These are phyloP conservation scores for Musa balbisiana DNA, from an alignment of 202 grass and related monocot genomes.

Conservation along the genomic window DNA sequence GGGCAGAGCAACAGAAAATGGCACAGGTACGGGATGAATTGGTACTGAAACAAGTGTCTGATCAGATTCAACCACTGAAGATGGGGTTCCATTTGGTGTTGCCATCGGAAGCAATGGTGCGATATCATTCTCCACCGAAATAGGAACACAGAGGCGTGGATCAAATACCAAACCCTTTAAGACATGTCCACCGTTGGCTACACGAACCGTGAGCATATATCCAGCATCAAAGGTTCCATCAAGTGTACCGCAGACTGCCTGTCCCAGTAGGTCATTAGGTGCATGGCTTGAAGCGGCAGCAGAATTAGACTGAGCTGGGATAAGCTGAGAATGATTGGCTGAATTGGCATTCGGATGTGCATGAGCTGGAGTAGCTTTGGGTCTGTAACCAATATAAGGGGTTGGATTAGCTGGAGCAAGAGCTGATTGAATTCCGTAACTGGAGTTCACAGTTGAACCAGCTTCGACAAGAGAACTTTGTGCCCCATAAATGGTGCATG, in stretches of 20 bases:
- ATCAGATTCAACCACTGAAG: not conserved
- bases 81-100: not conserved
- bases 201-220: constrained; percentile 28
- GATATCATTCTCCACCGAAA: constrained; percentile 29
- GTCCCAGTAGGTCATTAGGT: constrained; percentile 15
- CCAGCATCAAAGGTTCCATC: constrained; percentile 31
- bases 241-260: constrained; percentile 23
- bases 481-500: not conserved
- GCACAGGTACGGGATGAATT: not conserved
- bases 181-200: constrained; percentile 14
- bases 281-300: not conserved
- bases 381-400: not conserved
- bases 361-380: not conserved
- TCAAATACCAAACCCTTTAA: constrained; percentile 32
- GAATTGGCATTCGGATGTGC: not conserved
- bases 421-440: not conserved
- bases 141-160: constrained; percentile 22
- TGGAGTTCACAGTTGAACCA: not conserved
- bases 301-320: not conserved
- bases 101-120: constrained; percentile 21
- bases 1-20: not conserved
- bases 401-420: too few species aligned
- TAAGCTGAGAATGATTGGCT: not conserved
- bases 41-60: constrained; percentile 6
- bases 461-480: not conserved